Evolutionary conservation across 352 stramenopile genomes (phyloP).

Genomic region (Phytophthora nicotianae): DNA sequence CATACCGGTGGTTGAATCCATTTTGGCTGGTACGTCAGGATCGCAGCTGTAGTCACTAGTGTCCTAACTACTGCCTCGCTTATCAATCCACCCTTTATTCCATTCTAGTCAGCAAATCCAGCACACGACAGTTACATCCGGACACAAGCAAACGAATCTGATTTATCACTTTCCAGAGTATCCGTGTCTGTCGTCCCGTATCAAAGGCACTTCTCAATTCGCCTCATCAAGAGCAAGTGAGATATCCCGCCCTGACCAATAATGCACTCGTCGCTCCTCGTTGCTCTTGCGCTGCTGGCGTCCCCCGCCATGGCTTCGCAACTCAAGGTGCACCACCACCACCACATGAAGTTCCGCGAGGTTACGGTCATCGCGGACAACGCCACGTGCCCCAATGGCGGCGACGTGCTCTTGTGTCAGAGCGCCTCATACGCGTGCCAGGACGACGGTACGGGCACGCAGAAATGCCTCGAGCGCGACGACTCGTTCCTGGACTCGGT

Average conservation of each 20-base stretch:
- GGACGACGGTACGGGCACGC: slow-evolving; percentile 39
- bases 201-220: slow-evolving; percentile 24
- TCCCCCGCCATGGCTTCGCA: slow-evolving; percentile 9
- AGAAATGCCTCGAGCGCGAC: slow-evolving; percentile 44
- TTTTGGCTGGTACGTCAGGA: slow-evolving; percentile 8
- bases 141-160: slow-evolving; percentile 9
- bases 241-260: not conserved
- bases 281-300: slow-evolving; percentile 24
- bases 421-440: slow-evolving; percentile 49
- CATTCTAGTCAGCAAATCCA: not conserved
- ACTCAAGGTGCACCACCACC: slow-evolving; percentile 33
- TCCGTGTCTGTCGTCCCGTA: not conserved
- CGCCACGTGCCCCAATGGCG: slow-evolving; percentile 50
- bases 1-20: slow-evolving; percentile 16
- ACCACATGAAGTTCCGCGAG: slow-evolving; percentile 56
- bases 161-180: slow-evolving; percentile 13
- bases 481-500: slow-evolving; percentile 50
- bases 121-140: not conserved
- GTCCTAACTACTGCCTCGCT: slow-evolving; percentile 6
- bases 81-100: not conserved
- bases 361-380: slow-evolving; percentile 49
- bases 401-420: slow-evolving; percentile 47
- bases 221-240: slow-evolving; percentile 6
- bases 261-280: slow-evolving; percentile 31
- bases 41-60: slow-evolving; percentile 4